phyloP scores from a whole-genome alignment of 345 rosid genomes.

The Stellera chamaejasme region DNA sequence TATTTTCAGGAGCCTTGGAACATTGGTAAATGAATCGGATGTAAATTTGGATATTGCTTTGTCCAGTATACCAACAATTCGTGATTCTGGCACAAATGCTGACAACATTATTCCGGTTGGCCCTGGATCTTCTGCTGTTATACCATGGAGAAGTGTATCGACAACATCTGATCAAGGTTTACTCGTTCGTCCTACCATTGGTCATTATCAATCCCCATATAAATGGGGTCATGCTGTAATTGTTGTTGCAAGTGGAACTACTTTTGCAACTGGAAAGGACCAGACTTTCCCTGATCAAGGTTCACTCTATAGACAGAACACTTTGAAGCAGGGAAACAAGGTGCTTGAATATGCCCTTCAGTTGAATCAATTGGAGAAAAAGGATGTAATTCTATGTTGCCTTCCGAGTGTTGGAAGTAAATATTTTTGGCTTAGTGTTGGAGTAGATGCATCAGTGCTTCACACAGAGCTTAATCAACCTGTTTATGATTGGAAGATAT shows the following conservation, averaged over 20 bases:
- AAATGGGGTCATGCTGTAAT: constrained; percentile 53
- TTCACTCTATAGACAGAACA: constrained; percentile 48
- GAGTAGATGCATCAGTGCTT: constrained; percentile 87
- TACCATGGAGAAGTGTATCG: constrained; percentile 82
- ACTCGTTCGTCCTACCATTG: constrained; percentile 61
- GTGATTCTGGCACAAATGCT: constrained; percentile 31
- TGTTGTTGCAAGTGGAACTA: constrained; percentile 47
- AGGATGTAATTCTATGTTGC: constrained; percentile 75
- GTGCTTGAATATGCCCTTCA: constrained; percentile 38
- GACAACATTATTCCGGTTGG: constrained; percentile 34
- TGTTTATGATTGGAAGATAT: constrained; percentile 94
- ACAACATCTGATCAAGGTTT: constrained; percentile 60
- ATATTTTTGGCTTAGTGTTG: constrained; percentile 81
- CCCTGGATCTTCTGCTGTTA: constrained; percentile 65
- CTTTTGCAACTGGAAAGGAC: constrained; percentile 53
- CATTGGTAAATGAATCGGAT: constrained; percentile 80
- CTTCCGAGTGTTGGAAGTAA: constrained; percentile 44
- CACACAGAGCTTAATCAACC: constrained; percentile 87
- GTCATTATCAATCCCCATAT: constrained; percentile 39
- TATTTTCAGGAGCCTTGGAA: constrained; percentile 79
- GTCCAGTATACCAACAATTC: constrained; percentile 29
- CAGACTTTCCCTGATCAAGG: constrained; percentile 66
- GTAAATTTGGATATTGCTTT: constrained; percentile 62
- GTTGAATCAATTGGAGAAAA: constrained; percentile 82
- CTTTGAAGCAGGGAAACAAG: constrained; percentile 53